A percentile compares a stretch with the other conserved stretches of the same genome.
Evolutionary conservation across 495 filamentous ascomycete species (phyloP).

Genomic region (Cercophora samala): DNA sequence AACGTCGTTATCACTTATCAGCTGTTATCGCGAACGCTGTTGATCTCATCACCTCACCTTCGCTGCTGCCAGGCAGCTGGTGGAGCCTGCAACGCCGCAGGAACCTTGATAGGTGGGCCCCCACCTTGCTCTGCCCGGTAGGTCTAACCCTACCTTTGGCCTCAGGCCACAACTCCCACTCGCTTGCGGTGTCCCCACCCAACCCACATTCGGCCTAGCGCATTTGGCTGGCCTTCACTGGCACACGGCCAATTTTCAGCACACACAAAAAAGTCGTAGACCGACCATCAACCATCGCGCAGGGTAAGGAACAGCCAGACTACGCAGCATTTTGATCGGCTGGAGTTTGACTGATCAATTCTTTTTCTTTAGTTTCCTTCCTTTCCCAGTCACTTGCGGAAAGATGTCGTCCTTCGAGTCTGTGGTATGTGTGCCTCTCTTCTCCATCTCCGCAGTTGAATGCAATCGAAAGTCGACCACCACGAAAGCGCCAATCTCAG

Average conservation of each 20-base stretch:
- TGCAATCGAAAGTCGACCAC: constrained; percentile 4
- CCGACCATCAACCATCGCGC: constrained; percentile 37
- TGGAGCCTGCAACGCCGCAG: constrained; percentile 13
- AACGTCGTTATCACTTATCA: background rate
- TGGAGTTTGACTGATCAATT: constrained; percentile 37
- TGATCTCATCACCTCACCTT: background rate
- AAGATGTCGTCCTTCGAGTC: constrained; percentile 98
- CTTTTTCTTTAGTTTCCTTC: constrained; percentile 35
- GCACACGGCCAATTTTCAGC: constrained; percentile 37
- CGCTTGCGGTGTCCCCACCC: constrained; percentile 36
- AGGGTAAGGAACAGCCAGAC: constrained; percentile 39
- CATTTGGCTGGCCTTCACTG: constrained; percentile 28
- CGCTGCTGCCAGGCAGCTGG: constrained; percentile 12
- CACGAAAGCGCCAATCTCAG: constrained; percentile 1
- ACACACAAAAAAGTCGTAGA: constrained; percentile 39
- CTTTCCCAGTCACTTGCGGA: constrained; percentile 41
- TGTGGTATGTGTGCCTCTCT: constrained; percentile 69
- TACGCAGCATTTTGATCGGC: constrained; percentile 35
- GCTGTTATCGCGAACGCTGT: background rate
- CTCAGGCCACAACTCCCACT: constrained; percentile 38
- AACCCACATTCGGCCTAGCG: constrained; percentile 36
- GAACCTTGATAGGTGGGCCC: constrained; percentile 3
- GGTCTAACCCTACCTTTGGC: constrained; percentile 46
- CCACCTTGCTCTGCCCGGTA: constrained; percentile 30
- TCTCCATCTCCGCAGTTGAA: constrained; percentile 9